Evolutionary conservation across 2,329 filamentous ascomycete species (phyloP), one percentile per base, ranked within the genome.

Genomic region (Apiospora arundinis): DNA sequence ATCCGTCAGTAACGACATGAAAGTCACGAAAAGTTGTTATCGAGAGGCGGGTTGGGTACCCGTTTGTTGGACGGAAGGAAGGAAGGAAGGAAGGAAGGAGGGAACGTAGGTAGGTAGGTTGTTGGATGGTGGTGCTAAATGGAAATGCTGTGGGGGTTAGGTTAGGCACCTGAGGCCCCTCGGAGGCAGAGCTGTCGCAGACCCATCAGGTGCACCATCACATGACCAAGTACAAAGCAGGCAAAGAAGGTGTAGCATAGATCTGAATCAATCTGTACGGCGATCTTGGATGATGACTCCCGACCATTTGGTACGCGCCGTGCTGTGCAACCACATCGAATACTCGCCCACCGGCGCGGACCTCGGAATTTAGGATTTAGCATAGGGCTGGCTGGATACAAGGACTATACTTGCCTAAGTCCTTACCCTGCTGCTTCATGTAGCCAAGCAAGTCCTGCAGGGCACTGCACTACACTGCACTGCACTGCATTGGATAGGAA

Each of bases 261-360:
- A 63, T 63, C 56, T 63, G 56, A n/a, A 63, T 63, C 56, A 63
- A 63, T 63, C 56, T 37, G 32, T 40, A 40, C 56, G 56, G 56
- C 56, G 37, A 63, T 63, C 56, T 63, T 40, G 56, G 56, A 63
- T 60, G 52, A 37, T 40, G 56, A 63, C 56, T 40, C 32, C 56
- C 56, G 56, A 21, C 28, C 18, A 63, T 32, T 63, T 63, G 56
- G 56, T 32, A 63, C 56, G 56, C 28, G 56, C 28, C 9, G 56
- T 63, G 56, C 32, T 40, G 56, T 63, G 56, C 56, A n/a, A 63
- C 56, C 56, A 63, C 56, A 63, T 60, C 25, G 7, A 37, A 60
- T 12, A 16, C 52, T 60, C 52, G 21, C 52, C 52, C 52, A 37
- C 28, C 25, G 18, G 2, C 25, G 14, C 14, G 25, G 25, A 60